Conservation (phyloP, 495 filamentous ascomycete species). For the Penicillium steckii region DNA sequence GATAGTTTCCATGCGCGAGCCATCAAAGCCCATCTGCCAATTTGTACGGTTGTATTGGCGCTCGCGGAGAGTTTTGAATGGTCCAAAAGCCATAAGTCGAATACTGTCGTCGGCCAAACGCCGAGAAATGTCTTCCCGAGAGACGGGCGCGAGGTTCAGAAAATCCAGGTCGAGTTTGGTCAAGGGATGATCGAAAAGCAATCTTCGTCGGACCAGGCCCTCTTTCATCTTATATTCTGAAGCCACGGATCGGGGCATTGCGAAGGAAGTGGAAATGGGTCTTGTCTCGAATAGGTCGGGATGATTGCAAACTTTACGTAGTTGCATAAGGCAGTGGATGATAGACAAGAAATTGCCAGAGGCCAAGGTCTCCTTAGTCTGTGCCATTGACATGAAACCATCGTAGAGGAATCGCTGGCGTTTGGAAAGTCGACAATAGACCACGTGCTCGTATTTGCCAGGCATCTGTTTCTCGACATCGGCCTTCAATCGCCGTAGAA, state of each 20-base stretch:
- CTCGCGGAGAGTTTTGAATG: constrained; percentile 61
- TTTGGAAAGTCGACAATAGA: constrained; percentile 92
- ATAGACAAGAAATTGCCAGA: constrained; percentile 97
- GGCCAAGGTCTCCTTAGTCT: constrained; percentile 83
- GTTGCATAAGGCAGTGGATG: constrained; percentile 97
- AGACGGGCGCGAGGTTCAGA: constrained; percentile 76
- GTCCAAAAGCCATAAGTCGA: constrained; percentile 60
- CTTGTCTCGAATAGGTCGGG: constrained; percentile 97
- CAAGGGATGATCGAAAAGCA: constrained; percentile 66
- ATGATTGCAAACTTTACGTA: constrained; percentile 98
- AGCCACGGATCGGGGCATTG: constrained; percentile 81
- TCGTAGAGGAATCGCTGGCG: constrained; percentile 95
- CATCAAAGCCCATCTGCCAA: constrained; percentile 58
- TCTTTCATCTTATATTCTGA: constrained; percentile 79
- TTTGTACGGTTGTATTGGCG: constrained; percentile 62
- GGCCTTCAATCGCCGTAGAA: constrained; percentile 88
- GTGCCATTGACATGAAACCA: constrained; percentile 90
- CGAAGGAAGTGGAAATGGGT: constrained; percentile 95
- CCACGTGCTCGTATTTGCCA: constrained; percentile 93
- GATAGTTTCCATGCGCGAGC: constrained; percentile 64
- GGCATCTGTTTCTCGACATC: constrained; percentile 99
- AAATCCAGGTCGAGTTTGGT: constrained; percentile 69
- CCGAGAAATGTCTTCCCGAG: constrained; percentile 65
- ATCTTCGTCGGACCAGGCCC: constrained; percentile 61
- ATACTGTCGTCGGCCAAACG: constrained; percentile 59